Evolutionary conservation across 805 yeast genomes (phyloP), one percentile per base, ranked within the genome.

Genomic region (Kazachstania africana): DNA sequence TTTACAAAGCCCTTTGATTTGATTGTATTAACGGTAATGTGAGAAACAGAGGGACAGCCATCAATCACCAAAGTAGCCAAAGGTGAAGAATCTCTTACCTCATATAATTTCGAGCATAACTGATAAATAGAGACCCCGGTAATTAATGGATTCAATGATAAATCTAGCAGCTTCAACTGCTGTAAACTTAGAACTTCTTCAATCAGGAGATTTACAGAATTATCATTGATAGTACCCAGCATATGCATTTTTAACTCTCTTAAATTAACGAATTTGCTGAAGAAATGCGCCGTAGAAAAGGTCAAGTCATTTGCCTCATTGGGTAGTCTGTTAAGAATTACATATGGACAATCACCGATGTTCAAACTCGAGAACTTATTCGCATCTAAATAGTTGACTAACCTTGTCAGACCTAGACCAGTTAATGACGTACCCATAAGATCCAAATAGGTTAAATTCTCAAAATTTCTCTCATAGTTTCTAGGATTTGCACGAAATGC

Each of bases 51-150:
- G 2, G 38, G 27, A 28, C 60, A 55, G 2, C 54, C 53, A 33
- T 53, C 47, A 5, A 53, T 34, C 13, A 33, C 33, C 12, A 54
- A 35, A 16, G 35, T 26, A 2, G 45, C 40, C 12, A 55, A 34
- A 5, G 53, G 44, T 8, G 25, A 28, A 8, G 24, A 24, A 3
- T 38, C 36, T 22, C 40, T 38, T 3, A 16, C 6, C 9, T 37
- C 39, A 24, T 35, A 39, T 3, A 53, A 33, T 8, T 36, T 36
- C 16, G 34, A 36, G 4, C 50, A 13, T 8, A 55, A 36, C n/a
- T 53, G 51, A 31, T 45, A 55, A 2, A 55, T 26, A 1, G 56
- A 41, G 8, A 44, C 53, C 10, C 60, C 60, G 2, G 53, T 43
- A 13, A 55, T 37, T 8, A 44, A 37, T n/a, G 47, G 45, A 35